These are phyloP conservation scores for Curvularia eragrostidis DNA, from an alignment of 2,329 filamentous ascomycete species.

Conservation along the genomic window DNA sequence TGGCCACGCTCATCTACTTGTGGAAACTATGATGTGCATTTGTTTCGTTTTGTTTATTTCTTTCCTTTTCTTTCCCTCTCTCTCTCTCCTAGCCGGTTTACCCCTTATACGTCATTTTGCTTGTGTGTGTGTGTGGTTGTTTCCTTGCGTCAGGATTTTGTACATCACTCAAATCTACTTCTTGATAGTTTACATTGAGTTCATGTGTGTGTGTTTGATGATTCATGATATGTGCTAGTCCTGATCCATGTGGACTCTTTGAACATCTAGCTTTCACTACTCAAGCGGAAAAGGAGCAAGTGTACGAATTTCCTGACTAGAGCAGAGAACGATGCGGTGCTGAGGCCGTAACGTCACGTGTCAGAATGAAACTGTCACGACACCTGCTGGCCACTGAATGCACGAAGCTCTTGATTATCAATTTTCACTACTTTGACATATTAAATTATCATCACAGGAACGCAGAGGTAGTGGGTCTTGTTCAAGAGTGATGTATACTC, in stretches of 20 bases:
- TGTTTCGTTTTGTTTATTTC: not conserved
- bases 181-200: not conserved
- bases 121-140: not conserved
- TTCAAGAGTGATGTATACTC: constrained; percentile 20
- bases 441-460: not conserved
- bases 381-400: not conserved
- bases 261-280: not conserved
- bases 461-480: not conserved
- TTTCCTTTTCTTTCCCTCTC: not conserved
- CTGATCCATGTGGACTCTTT: not conserved
- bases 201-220: not conserved
- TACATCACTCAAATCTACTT: not conserved
- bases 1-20: not conserved
- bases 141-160: not conserved
- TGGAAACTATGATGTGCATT: not conserved
- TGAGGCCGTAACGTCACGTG: not conserved
- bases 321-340: not conserved
- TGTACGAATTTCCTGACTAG: not conserved
- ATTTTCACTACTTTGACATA: too few species aligned
- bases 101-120: not conserved
- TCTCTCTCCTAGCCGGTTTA: not conserved
- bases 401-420: not conserved
- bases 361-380: not conserved
- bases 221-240: too few species aligned
- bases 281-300: not conserved